These are phyloP conservation scores for Venturia nashicola DNA, from an alignment of 2,329 filamentous ascomycete species.

Conservation along the genomic window DNA sequence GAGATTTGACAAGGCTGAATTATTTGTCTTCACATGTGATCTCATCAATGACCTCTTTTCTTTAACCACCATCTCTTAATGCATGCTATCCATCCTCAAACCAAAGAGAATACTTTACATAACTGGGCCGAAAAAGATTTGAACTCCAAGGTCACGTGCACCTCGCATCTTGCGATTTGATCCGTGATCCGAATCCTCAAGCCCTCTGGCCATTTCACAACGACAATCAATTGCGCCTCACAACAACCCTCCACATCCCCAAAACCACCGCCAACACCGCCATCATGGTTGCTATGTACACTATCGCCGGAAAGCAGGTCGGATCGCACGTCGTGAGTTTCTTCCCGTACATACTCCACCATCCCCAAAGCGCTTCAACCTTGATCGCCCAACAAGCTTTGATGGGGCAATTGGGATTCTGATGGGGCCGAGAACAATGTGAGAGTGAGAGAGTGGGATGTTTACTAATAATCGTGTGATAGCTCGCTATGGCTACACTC, in stretches of 20 bases:
- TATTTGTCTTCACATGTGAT: neutral
- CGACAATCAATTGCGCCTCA: slow-evolving; percentile 11
- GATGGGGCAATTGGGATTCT: neutral
- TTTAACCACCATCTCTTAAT: too few species aligned
- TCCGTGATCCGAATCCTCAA: too few species aligned
- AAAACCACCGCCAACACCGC: slow-evolving; percentile 14
- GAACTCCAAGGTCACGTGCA: neutral
- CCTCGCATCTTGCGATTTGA: too few species aligned
- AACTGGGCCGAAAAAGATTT: neutral
- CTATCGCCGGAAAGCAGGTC: slow-evolving; percentile 38
- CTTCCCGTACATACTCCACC: neutral
- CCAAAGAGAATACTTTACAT: too few species aligned
- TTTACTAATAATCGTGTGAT: slow-evolving; percentile 6
- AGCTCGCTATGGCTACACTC: slow-evolving; percentile 52
- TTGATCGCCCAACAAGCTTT: neutral
- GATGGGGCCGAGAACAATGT: neutral
- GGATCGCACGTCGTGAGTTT: slow-evolving; percentile 40
- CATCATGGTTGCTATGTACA: slow-evolving; percentile 41
- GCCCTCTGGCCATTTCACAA: neutral
- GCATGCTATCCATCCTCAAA: too few species aligned
- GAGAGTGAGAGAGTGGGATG: neutral
- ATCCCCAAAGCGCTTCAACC: neutral
- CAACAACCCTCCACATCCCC: slow-evolving; percentile 14
- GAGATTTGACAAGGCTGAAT: neutral
- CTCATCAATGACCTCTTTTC: too few species aligned